Base-by-base conservation (phyloP, 352 stramenopile genomes). In the Chrysophaeum taylorii region DNA sequence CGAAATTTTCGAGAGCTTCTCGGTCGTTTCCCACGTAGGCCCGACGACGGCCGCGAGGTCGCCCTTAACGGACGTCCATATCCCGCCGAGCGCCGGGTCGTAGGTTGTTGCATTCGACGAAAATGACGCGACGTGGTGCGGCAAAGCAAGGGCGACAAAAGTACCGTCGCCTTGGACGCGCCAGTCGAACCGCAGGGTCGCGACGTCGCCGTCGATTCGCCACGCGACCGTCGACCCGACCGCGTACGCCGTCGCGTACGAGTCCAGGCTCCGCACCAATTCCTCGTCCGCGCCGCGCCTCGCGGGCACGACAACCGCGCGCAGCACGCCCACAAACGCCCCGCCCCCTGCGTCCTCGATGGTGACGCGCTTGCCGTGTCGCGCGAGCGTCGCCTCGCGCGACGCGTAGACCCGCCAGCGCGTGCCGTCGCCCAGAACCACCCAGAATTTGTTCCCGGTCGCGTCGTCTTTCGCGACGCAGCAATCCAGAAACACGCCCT, bases 401-500 rank as follows among this genome's bases (percentile, higher is more conserved):
- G 45, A 57, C 45, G 52, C 52, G 33, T 27, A 12, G 27, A 63
- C 9, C 9, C 36, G 9, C 25, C n/a, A 63, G 25, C 33, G 52
- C 52, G 52, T 15, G 27, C 52, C 52, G 52, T 35, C 52, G 52
- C 48, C 48, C 5, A 60, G 48, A 18, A 25, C 33, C 18, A 60
- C 5, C 25, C 5, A 9, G 48, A 33, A n/a, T 25, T 33, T 36
- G 12, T 23, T 7, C 7, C 27, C 14, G 9, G 52, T 14, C 1
- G 57, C 57, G 57, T 25, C 57, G 31, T 36, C 57, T 7, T 9
- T 25, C 57, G 57, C 33, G 33, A 2, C 57, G 57, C 57, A 66
- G 57, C 57, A 66, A 5, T n/a, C 57, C 12, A 66, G 57, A 18
- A 25, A 33, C 9, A 66, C 57, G 57, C 57, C 57, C 14, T 42